Percentiles rank a stretch among this genome's conserved stretches.
Conservation (phyloP, 2,329 filamentous ascomycete genomes). For the Tothia fuscella region DNA sequence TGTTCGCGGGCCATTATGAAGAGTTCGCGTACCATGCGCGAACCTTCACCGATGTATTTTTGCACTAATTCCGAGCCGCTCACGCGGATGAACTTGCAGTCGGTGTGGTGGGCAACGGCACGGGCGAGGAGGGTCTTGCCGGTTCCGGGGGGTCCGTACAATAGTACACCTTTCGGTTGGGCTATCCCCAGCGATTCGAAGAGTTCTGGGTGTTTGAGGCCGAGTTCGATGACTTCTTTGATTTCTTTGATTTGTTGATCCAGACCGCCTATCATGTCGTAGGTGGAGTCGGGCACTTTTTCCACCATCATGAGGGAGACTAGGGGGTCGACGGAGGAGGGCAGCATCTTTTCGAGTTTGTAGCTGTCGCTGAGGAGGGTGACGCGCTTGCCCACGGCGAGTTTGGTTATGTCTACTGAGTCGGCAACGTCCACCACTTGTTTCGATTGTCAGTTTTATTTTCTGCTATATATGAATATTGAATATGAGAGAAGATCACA, state of each 20-base stretch:
- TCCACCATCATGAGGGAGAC: conserved; percentile 99
- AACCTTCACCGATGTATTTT: conserved; percentile 99
- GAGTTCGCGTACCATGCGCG: conserved; percentile 93
- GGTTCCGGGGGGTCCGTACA: conserved; percentile 86
- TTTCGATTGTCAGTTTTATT: conserved; percentile 3
- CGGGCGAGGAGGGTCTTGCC: conserved; percentile 86
- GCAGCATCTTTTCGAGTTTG: conserved; percentile 97
- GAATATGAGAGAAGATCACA: conserved; percentile 7
- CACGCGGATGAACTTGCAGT: conserved; percentile 96
- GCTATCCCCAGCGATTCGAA: conserved; percentile 99
- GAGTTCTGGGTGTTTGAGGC: conserved; percentile 93
- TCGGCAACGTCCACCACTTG: conserved; percentile 92
- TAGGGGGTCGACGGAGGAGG: conserved; percentile 93
- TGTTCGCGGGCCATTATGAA: conserved; percentile 98
- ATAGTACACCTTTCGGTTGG: conserved; percentile 91
- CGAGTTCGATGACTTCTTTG: conserved; percentile 98
- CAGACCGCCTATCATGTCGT: conserved; percentile 98
- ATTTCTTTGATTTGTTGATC: conserved; percentile 99
- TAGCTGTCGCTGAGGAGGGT: conserved; percentile 94
- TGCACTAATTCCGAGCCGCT: conserved; percentile 95
- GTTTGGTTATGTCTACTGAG: conserved; percentile 85
- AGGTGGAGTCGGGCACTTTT: conserved; percentile 98
- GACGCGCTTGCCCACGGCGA: conserved; percentile 94
- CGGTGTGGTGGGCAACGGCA: conserved; percentile 94
- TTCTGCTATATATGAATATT: not conserved